Percentiles rank a stretch among this genome's conserved stretches.
Evolutionary conservation across 352 stramenopile genomes (phyloP).

Genomic region (Globisporangium echinulatum): DNA sequence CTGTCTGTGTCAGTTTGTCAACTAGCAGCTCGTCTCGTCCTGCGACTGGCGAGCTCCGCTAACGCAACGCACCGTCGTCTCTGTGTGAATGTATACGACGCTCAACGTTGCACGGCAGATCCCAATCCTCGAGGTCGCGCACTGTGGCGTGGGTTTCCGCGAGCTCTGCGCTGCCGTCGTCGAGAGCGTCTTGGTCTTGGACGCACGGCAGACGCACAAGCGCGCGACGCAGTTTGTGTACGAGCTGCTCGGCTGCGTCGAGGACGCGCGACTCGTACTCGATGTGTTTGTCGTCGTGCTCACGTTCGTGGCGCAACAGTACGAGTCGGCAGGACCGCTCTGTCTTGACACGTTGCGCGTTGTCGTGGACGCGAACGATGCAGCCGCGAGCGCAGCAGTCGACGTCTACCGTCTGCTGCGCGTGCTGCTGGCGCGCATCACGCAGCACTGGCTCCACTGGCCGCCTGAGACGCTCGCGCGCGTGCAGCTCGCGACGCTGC

Average conservation of each 20-base stretch:
- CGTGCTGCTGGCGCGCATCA: slow-evolving; percentile 22
- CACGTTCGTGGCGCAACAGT: slow-evolving; percentile 26
- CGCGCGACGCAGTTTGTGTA: slow-evolving; percentile 30
- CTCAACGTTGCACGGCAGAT: slow-evolving; percentile 21
- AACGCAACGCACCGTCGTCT: not conserved
- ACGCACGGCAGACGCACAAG: not conserved
- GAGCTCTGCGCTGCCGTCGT: slow-evolving; percentile 22
- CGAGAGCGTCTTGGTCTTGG: slow-evolving; percentile 25
- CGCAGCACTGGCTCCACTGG: slow-evolving; percentile 57
- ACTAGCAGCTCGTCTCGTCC: too few species aligned
- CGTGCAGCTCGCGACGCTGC: slow-evolving; percentile 33
- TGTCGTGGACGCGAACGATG: slow-evolving; percentile 6
- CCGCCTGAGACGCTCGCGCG: slow-evolving; percentile 31
- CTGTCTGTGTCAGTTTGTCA: not conserved
- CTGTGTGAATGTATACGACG: not conserved
- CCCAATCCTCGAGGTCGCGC: slow-evolving; percentile 39
- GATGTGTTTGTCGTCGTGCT: slow-evolving; percentile 46
- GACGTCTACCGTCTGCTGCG: slow-evolving; percentile 42
- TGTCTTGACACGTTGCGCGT: slow-evolving; percentile 18
- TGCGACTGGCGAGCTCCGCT: too few species aligned
- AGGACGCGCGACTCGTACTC: slow-evolving; percentile 41
- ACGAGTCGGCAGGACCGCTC: slow-evolving; percentile 18
- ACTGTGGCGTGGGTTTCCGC: slow-evolving; percentile 36
- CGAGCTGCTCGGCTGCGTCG: slow-evolving; percentile 30
- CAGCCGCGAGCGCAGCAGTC: slow-evolving; percentile 11